Evolutionary conservation across 2,329 filamentous ascomycete genomes (phyloP).

Genomic region (Dichotomopilus funicola): DNA sequence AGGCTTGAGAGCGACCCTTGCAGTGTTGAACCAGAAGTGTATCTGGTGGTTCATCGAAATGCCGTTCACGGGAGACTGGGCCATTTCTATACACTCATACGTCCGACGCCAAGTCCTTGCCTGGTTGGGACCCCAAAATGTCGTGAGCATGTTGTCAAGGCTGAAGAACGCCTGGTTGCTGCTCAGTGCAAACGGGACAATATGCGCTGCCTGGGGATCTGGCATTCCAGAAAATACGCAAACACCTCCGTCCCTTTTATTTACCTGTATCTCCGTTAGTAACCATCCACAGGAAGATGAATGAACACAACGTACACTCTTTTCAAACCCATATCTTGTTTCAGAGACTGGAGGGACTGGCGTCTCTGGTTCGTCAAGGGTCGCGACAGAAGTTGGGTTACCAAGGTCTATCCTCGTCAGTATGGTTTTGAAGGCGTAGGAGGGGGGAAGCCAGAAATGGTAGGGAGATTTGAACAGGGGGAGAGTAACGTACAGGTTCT

Average conservation of each 20-base stretch:
- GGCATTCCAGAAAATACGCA: conserved; percentile 11
- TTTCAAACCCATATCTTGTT: not conserved
- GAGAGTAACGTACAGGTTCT: not conserved
- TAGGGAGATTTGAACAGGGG: no score
- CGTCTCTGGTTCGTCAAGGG: not conserved
- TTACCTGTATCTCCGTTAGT: not conserved
- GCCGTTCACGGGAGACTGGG: conserved; percentile 6
- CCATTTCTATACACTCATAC: not conserved
- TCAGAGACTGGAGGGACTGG: not conserved
- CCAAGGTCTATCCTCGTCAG: no score
- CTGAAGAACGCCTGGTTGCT: not conserved
- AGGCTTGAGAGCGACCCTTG: conserved; percentile 11
- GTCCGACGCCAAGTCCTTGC: not conserved
- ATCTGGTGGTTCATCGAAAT: conserved; percentile 12
- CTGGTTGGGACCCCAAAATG: conserved; percentile 7
- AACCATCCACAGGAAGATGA: not conserved
- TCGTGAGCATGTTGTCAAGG: not conserved
- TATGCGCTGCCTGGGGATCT: conserved; percentile 8
- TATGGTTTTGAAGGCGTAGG: no score
- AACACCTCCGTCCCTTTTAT: conserved; percentile 4
- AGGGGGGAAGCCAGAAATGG: no score
- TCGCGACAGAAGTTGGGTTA: not conserved
- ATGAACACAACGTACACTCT: not conserved
- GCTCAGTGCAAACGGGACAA: conserved; percentile 13
- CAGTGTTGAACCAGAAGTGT: conserved; percentile 12